These are phyloP conservation scores for Trichocladium antarcticum DNA, from an alignment of 495 filamentous ascomycete species.

Conservation along the genomic window DNA sequence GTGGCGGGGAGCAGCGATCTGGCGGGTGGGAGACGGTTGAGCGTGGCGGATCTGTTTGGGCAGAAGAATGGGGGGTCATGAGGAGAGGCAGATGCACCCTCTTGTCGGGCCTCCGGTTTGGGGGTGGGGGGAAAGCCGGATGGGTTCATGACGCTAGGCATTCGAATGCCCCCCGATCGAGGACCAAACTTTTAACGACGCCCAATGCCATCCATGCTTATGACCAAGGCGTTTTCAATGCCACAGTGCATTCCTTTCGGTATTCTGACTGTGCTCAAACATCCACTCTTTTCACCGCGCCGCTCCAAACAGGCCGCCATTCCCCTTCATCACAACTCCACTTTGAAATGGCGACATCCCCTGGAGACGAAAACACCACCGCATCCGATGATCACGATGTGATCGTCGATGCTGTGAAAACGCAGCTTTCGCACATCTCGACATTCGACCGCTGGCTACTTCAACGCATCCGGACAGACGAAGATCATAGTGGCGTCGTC, in stretches of 20 bases:
- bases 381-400: neutral
- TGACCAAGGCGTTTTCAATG: neutral
- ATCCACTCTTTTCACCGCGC: neutral
- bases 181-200: too few relatives aligned
- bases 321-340: neutral
- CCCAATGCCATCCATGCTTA: too few relatives aligned
- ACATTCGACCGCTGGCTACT: constrained; percentile 11
- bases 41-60: constrained; percentile 28
- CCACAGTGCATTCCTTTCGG: neutral
- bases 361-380: neutral
- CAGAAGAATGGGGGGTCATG: constrained; percentile 9
- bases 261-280: neutral
- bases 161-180: too few relatives aligned
- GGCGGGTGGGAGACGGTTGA: constrained; percentile 19
- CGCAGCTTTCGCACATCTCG: constrained; percentile 5
- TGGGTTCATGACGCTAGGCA: neutral
- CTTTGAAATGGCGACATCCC: neutral
- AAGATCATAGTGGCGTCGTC: constrained; percentile 2
- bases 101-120: too few relatives aligned
- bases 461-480: neutral
- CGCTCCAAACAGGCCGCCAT: neutral
- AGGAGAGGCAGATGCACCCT: neutral
- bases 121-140: too few relatives aligned
- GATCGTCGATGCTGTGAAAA: neutral
- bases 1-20: neutral